Base-by-base conservation (phyloP, 305 asterid species). In the Striga hermonthica region DNA sequence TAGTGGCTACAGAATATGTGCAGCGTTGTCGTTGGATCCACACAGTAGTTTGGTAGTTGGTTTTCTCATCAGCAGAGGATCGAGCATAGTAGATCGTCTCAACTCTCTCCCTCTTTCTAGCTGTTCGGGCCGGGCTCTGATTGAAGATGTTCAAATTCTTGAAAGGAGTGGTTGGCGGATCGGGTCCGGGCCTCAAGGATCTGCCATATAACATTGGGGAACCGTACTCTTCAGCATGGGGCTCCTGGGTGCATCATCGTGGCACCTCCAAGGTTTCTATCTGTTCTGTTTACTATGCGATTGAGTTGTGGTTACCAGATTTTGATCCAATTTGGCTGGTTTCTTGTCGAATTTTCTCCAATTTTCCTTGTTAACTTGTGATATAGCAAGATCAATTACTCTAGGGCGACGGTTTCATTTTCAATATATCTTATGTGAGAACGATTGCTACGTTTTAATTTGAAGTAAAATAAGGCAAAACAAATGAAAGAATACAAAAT, bases 201-300 rank as follows among this genome's bases (percentile, higher is more conserved):
- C 93, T 93, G 69, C 99, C 99, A 4, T 90, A 93, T 77, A 83
- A 80, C 81, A 81, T 93, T 75, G 97, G 96, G 45, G 99, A 93
- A 80, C 97, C 99, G 41, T 90, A 93, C 84, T 83, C 96, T 40
- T 82, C 95, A 57, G 87, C 95, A 66, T 93, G 99, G 99, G 99
- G 97, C 66, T 90, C 97, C 36, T 93, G 97, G 99, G 84, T 87
- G 67, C 99, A 93, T 81, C 73, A 75, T 71, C 95, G 95, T 43
- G 99, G 97, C 72, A 86, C 95, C 79, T 88, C 96, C 22, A 90
- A 88, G 91, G 99, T 89, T 35, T 64, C 47, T 7, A 15, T 45
- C 71, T 52, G 50, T 66, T 58, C 62, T 31, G 12, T 43, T 37
- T 54, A 11, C 54, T 69, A 12, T 50, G 34, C n/a, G 49, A 15